Conservation (phyloP, 495 filamentous ascomycete species). For the Penicillium riverlandense region DNA sequence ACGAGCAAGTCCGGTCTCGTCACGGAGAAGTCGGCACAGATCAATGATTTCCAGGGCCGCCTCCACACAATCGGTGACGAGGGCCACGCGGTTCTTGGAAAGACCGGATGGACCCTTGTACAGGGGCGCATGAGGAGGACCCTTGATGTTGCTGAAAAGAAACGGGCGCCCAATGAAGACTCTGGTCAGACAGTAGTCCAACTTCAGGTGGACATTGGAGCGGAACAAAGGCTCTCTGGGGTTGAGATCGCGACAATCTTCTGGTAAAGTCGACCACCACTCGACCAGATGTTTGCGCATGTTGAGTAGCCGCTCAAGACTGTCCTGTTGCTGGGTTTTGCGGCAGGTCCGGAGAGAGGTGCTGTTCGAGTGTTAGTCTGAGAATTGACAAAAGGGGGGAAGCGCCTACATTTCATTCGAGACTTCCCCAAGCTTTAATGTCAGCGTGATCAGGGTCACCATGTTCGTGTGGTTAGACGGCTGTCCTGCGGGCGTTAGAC, state of each 20-base stretch:
- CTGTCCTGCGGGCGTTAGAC: conserved; percentile 26
- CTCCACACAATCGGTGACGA: conserved; percentile 43
- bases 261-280: conserved; percentile 44
- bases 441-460: conserved; percentile 38
- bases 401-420: conserved; percentile 38
- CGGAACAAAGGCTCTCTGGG: conserved; percentile 33
- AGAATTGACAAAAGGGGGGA: not conserved
- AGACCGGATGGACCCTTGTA: conserved; percentile 28
- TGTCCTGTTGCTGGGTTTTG: conserved; percentile 37
- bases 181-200: conserved; percentile 41
- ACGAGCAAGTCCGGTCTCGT: conserved; percentile 41
- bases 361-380: conserved; percentile 3
- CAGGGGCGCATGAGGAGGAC: conserved; percentile 15
- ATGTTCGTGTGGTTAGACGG: conserved; percentile 40
- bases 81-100: conserved; percentile 32
- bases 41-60: conserved; percentile 44
- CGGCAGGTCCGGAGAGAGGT: conserved; percentile 30
- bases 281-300: conserved; percentile 36
- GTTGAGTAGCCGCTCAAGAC: conserved; percentile 34
- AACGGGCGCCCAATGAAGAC: conserved; percentile 46
- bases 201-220: conserved; percentile 41
- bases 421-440: conserved; percentile 36
- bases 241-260: conserved; percentile 37
- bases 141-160: conserved; percentile 38
- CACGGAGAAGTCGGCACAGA: conserved; percentile 38